Conservation (phyloP, 164 flowering plant genomes). For the Platanus orientalis region DNA sequence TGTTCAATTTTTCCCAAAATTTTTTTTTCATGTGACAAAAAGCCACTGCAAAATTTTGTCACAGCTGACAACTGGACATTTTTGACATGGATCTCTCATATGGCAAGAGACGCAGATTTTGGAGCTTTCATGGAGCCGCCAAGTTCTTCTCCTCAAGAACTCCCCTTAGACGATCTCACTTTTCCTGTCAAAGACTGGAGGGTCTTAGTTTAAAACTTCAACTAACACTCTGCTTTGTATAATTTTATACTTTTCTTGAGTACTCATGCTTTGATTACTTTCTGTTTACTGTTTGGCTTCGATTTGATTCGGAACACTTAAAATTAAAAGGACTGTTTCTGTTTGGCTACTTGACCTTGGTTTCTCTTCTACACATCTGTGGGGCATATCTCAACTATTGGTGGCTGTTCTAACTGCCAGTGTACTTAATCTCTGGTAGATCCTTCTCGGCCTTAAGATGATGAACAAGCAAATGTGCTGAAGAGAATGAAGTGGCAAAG, state of each 20-base stretch:
- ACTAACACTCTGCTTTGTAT: background rate
- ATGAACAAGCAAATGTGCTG: background rate
- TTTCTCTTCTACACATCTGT: background rate
- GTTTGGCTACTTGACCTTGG: background rate
- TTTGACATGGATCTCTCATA: too few relatives aligned
- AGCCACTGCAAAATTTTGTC: too few relatives aligned
- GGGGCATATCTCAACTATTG: background rate
- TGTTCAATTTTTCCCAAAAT: too few relatives aligned
- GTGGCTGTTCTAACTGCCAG: background rate
- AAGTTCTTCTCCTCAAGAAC: slow-evolving; percentile 34
- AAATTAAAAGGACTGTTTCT: too few relatives aligned
- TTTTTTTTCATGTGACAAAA: too few relatives aligned
- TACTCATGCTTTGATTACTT: too few relatives aligned
- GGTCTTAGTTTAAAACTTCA: slow-evolving; percentile 3
- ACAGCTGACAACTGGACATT: too few relatives aligned
- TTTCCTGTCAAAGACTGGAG: slow-evolving; percentile 95
- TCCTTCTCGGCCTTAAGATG: background rate
- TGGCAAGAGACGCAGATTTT: slow-evolving; percentile 35
- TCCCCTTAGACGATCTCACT: slow-evolving; percentile 63
- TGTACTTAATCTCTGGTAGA: background rate
- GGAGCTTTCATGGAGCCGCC: slow-evolving; percentile 73
- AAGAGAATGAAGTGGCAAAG: background rate
- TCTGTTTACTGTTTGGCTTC: too few relatives aligned
- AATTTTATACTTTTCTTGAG: too few relatives aligned
- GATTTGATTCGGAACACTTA: too few relatives aligned